A percentile compares a stretch with the other conserved stretches of the same genome.
Conservation (phyloP, 768 basidiomycete genomes). For the Suillus spraguei region DNA sequence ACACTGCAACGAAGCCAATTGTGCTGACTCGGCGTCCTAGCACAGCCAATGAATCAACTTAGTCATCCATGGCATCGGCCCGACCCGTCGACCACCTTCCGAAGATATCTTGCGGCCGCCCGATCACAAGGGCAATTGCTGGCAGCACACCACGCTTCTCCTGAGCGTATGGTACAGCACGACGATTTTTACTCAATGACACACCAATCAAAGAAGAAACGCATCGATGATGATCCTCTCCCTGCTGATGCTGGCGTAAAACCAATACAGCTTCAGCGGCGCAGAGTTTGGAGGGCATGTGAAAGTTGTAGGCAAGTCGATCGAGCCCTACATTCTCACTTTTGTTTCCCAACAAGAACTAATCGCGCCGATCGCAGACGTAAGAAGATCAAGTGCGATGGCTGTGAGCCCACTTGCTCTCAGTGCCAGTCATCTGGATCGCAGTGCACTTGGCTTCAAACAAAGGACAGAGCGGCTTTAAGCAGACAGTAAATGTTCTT, state of each 20-base stretch:
- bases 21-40: background rate
- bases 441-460: slow-evolving; percentile 88
- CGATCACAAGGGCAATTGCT: slow-evolving; percentile 25
- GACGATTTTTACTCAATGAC: slow-evolving; percentile 52
- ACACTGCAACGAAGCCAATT: background rate
- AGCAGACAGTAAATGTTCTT: slow-evolving; percentile 76
- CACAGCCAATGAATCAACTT: slow-evolving; percentile 31
- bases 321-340: slow-evolving; percentile 16
- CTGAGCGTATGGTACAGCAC: slow-evolving; percentile 31
- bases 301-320: slow-evolving; percentile 78
- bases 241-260: slow-evolving; percentile 61
- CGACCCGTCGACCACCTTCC: slow-evolving; percentile 36
- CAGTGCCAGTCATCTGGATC: slow-evolving; percentile 77
- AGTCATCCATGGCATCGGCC: slow-evolving; percentile 37
- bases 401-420: slow-evolving; percentile 82
- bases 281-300: slow-evolving; percentile 87
- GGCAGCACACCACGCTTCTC: slow-evolving; percentile 20
- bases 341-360: slow-evolving; percentile 18
- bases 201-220: slow-evolving; percentile 78
- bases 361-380: slow-evolving; percentile 49
- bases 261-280: slow-evolving; percentile 76
- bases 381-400: slow-evolving; percentile 95
- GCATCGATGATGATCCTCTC: slow-evolving; percentile 55
- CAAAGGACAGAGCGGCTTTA: slow-evolving; percentile 86
- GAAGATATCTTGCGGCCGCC: slow-evolving; percentile 35